phyloP scores from a whole-genome alignment of 148 eudicot genomes.

The Arbutus unedo region DNA sequence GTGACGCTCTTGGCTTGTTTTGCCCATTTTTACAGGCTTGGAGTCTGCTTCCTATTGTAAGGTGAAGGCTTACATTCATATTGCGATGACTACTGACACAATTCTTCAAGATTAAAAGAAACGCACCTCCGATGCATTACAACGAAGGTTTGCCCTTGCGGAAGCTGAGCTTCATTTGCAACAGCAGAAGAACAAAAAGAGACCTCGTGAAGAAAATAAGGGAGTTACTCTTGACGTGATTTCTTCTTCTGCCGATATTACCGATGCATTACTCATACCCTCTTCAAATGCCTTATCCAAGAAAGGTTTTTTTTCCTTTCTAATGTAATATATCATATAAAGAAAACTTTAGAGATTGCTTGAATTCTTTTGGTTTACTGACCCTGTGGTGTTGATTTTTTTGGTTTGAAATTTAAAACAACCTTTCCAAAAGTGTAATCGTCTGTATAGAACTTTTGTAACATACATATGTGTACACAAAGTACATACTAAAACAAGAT shows the following conservation, averaged over 20 bases:
- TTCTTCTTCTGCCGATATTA: slow-evolving; percentile 19
- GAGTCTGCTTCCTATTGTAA: neutral
- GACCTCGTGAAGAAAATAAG: slow-evolving; percentile 22
- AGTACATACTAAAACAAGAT: neutral
- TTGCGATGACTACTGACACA: slow-evolving; percentile 29
- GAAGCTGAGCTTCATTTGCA: slow-evolving; percentile 48
- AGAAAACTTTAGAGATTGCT: neutral
- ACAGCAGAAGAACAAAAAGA: slow-evolving; percentile 40
- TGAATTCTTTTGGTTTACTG: neutral
- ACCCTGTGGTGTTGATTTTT: neutral
- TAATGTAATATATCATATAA: neutral
- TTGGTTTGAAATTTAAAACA: neutral
- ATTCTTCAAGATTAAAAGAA: slow-evolving; percentile 39
- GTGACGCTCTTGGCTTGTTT: neutral
- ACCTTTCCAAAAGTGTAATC: neutral
- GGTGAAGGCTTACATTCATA: slow-evolving; percentile 1
- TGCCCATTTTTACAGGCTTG: slow-evolving; percentile 9
- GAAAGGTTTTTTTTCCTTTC: slow-evolving; percentile 32
- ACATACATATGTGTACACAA: neutral
- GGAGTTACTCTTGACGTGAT: slow-evolving; percentile 3
- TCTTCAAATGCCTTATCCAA: slow-evolving; percentile 20
- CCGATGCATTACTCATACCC: slow-evolving; percentile 20
- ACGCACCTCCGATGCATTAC: slow-evolving; percentile 63
- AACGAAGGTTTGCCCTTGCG: slow-evolving; percentile 61
- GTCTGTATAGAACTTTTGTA: too few species aligned